phyloP scores from a whole-genome alignment of 805 yeast species.

The Wickerhamiella sorbophila region DNA sequence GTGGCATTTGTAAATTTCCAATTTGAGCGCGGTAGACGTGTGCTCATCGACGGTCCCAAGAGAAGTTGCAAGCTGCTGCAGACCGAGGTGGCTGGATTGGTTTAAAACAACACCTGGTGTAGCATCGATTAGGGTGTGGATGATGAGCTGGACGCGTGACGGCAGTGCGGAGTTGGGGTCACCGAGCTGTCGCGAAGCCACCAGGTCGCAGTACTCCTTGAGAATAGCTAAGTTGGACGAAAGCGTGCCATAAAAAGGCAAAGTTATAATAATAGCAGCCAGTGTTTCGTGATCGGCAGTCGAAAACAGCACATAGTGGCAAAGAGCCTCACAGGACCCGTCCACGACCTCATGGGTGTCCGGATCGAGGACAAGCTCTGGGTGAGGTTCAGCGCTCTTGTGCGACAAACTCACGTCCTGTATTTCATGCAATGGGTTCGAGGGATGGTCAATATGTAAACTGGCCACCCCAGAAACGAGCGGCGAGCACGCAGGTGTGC shows the following conservation, averaged over 20 bases:
- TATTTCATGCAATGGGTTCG: not conserved
- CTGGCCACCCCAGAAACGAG: not conserved
- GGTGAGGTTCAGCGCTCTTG: slow-evolving; percentile 35
- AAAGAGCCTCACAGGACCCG: slow-evolving; percentile 56
- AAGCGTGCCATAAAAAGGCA: slow-evolving; percentile 1
- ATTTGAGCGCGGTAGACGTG: slow-evolving; percentile 39
- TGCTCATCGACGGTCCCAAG: slow-evolving; percentile 36
- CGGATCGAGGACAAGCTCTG: slow-evolving; percentile 38
- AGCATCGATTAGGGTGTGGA: slow-evolving; percentile 40
- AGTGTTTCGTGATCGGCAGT: slow-evolving; percentile 22
- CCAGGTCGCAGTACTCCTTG: slow-evolving; percentile 10
- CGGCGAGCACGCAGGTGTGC: slow-evolving; percentile 1
- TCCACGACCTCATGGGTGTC: slow-evolving; percentile 32
- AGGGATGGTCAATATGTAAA: not conserved
- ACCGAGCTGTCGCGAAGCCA: slow-evolving; percentile 8
- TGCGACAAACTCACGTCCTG: not conserved
- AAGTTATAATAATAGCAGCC: not conserved
- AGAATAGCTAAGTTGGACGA: slow-evolving; percentile 2
- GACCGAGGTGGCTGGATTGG: slow-evolving; percentile 41
- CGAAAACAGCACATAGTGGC: slow-evolving; percentile 57
- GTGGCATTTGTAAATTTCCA: slow-evolving; percentile 38
- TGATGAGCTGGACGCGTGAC: slow-evolving; percentile 38
- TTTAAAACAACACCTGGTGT: slow-evolving; percentile 62
- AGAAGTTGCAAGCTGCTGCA: slow-evolving; percentile 38
- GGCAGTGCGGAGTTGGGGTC: slow-evolving; percentile 24